Conservation (phyloP, 2,329 filamentous ascomycete genomes). For the Diaporthe helianthi region DNA sequence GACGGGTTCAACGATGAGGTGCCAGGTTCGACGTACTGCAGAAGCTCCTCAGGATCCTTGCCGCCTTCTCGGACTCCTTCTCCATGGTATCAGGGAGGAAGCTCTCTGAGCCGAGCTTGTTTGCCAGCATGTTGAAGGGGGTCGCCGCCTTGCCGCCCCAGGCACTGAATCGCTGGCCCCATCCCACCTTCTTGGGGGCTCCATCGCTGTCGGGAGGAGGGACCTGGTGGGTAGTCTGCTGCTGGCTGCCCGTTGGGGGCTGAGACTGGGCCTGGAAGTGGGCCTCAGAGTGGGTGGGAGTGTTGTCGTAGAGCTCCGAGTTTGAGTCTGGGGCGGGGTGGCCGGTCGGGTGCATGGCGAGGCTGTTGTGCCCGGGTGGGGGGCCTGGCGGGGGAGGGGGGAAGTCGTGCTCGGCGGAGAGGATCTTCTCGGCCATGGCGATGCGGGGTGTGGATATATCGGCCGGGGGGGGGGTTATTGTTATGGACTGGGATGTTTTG, state of each 20-base stretch:
- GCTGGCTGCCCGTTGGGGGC: background rate
- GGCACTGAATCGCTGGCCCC: slow-evolving; percentile 41
- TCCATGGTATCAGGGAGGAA: slow-evolving; percentile 88
- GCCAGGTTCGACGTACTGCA: slow-evolving; percentile 67
- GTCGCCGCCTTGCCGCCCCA: slow-evolving; percentile 61
- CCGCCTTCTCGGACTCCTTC: slow-evolving; percentile 90
- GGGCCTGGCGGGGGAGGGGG: slow-evolving; percentile 41
- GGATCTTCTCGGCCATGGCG: slow-evolving; percentile 31
- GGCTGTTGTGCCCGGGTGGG: slow-evolving; percentile 37
- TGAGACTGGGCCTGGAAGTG: background rate
- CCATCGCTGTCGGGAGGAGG: slow-evolving; percentile 32
- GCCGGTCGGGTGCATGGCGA: slow-evolving; percentile 39
- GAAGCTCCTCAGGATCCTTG: slow-evolving; percentile 82
- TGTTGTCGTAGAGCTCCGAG: slow-evolving; percentile 29
- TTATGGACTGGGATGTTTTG: background rate
- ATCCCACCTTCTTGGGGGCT: slow-evolving; percentile 34
- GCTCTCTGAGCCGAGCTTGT: slow-evolving; percentile 82
- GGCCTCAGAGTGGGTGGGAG: background rate
- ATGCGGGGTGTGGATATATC: background rate
- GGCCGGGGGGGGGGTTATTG: background rate
- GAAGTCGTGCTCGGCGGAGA: slow-evolving; percentile 33
- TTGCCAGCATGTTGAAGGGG: slow-evolving; percentile 81
- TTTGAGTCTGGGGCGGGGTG: slow-evolving; percentile 40
- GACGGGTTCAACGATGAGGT: background rate
- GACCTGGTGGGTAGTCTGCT: slow-evolving; percentile 27